Evolutionary conservation across 352 stramenopile genomes (phyloP).

Genomic region (Lagenidium sp.): DNA sequence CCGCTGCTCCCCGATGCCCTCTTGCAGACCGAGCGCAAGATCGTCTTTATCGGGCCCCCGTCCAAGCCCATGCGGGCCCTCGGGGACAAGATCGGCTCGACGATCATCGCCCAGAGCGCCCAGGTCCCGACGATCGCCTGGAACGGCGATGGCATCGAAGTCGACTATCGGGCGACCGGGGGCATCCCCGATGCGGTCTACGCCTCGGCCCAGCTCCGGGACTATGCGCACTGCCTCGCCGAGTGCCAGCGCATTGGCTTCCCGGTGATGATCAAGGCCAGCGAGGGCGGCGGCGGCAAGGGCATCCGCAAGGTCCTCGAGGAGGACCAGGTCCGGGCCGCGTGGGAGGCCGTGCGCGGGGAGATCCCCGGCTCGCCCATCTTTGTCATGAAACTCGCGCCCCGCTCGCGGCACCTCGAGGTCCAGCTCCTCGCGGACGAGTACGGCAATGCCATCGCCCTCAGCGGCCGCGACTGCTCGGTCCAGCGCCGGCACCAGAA

Average conservation of each 20-base stretch:
- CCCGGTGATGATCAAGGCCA: constrained; percentile 99
- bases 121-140: constrained; percentile 98
- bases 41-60: constrained; percentile 98
- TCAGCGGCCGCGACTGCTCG: constrained; percentile 99
- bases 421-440: constrained; percentile 98
- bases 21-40: constrained; percentile 82
- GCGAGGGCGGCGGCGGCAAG: constrained; percentile 98
- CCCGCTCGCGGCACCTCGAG: constrained; percentile 97
- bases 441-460: constrained; percentile 97
- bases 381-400: constrained; percentile 99
- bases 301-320: constrained; percentile 96
- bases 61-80: constrained; percentile 97
- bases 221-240: constrained; percentile 89
- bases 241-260: constrained; percentile 95
- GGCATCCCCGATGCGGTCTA: constrained; percentile 94
- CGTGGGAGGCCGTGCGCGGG: constrained; percentile 95
- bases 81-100: constrained; percentile 99
- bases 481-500: constrained; percentile 99
- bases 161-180: constrained; percentile 84
- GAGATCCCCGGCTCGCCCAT: constrained; percentile 99
- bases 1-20: constrained; percentile 94
- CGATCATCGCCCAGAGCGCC: constrained; percentile 99
- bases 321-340: constrained; percentile 86
- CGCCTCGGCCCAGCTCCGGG: constrained; percentile 89
- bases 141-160: constrained; percentile 95